These are phyloP conservation scores for Aspergillus ellipticus DNA, from an alignment of 495 filamentous ascomycete genomes.

Conservation along the genomic window DNA sequence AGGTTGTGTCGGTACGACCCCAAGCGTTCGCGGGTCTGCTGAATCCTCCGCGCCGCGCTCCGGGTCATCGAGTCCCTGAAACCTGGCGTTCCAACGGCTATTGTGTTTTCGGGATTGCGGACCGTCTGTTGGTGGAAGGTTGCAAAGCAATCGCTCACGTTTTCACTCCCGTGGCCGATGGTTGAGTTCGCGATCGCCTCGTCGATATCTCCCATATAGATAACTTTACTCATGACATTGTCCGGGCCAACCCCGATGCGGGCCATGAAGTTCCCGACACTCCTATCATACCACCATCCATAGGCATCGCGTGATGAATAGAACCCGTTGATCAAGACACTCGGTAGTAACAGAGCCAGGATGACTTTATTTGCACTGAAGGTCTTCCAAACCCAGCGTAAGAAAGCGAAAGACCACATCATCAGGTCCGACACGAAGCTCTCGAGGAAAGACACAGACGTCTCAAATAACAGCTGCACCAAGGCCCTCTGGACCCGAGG, in stretches of 20 bases:
- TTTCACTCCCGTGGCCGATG: slow-evolving; percentile 30
- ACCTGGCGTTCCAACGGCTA: slow-evolving; percentile 30
- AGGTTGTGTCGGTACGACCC: slow-evolving; percentile 88
- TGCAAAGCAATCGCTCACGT: slow-evolving; percentile 39
- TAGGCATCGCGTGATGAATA: slow-evolving; percentile 64
- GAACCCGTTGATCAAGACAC: slow-evolving; percentile 64
- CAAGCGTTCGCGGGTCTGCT: slow-evolving; percentile 73
- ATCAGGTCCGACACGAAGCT: slow-evolving; percentile 68
- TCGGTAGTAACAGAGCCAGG: slow-evolving; percentile 61
- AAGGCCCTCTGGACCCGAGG: slow-evolving; percentile 66
- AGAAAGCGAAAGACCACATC: slow-evolving; percentile 62
- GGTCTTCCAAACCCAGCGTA: slow-evolving; percentile 64
- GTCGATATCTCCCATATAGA: slow-evolving; percentile 80
- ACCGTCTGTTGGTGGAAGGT: slow-evolving; percentile 43
- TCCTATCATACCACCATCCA: slow-evolving; percentile 82
- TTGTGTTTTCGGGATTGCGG: slow-evolving; percentile 26
- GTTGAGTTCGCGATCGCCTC: slow-evolving; percentile 54
- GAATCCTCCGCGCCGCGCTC: slow-evolving; percentile 61
- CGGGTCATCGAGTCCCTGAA: slow-evolving; percentile 46
- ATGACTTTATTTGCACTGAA: slow-evolving; percentile 73
- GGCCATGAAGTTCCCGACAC: slow-evolving; percentile 72
- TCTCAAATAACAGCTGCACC: slow-evolving; percentile 65
- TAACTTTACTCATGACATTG: slow-evolving; percentile 73
- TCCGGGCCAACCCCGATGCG: slow-evolving; percentile 76
- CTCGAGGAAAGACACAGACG: slow-evolving; percentile 61